Evolutionary conservation across 305 asterid species (phyloP).

Genomic region (Fraxinus angustifolia): DNA sequence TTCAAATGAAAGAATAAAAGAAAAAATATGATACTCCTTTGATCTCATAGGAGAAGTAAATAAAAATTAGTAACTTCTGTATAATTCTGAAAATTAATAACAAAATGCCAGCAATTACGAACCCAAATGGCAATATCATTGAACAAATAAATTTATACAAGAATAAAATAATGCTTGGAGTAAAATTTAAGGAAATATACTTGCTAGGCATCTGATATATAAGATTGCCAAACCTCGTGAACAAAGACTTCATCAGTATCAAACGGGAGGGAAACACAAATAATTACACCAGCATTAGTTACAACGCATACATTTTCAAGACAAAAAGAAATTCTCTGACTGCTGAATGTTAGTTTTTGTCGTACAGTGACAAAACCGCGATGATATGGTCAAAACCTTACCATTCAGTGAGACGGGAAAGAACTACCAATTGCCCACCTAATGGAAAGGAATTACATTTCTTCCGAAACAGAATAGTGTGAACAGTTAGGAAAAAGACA

Average conservation of each 20-base stretch:
- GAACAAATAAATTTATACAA: not conserved
- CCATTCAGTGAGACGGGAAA: not conserved
- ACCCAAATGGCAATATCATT: not conserved
- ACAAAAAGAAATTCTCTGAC: not conserved
- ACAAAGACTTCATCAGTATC: not conserved
- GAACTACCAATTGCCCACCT: conserved; percentile 7
- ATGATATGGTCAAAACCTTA: not conserved
- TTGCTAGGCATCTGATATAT: not conserved
- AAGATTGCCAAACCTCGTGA: not conserved
- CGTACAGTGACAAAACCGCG: not conserved
- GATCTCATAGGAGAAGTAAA: conserved; percentile 9
- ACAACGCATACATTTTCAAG: conserved; percentile 7
- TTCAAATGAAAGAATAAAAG: not conserved
- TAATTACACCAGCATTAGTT: not conserved
- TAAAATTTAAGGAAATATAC: conserved; percentile 6
- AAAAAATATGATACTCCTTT: conserved; percentile 6
- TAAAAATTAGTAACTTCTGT: not conserved
- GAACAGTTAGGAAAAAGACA: conserved; percentile 5
- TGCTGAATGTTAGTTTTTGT: not conserved
- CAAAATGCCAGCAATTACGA: not conserved
- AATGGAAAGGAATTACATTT: not conserved
- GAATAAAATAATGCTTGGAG: not conserved
- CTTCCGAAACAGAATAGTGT: not conserved
- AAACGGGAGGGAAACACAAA: conserved; percentile 3
- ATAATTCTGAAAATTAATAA: not conserved